These are phyloP conservation scores for Eimeria acervulina DNA, from an alignment of 169 alveolate genomes.

Conservation along the genomic window DNA sequence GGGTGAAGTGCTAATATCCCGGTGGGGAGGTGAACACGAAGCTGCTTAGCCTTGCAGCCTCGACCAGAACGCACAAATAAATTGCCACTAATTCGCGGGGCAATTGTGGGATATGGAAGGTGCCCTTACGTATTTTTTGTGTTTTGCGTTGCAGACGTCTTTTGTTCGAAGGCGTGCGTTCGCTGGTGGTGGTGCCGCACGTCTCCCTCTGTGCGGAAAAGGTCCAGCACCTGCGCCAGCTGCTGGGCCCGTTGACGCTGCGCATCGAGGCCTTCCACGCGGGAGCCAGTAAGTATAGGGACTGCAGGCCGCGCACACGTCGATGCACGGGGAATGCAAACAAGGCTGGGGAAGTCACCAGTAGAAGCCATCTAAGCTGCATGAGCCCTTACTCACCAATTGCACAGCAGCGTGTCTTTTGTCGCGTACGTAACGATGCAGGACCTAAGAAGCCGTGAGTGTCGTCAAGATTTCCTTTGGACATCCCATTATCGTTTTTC, in stretches of 20 bases:
- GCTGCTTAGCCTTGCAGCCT: background rate
- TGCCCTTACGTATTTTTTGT: background rate
- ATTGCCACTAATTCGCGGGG: background rate
- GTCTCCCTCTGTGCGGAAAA: slow-evolving; percentile 90
- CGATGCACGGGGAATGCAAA: background rate
- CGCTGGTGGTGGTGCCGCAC: slow-evolving; percentile 90
- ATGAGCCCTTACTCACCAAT: background rate
- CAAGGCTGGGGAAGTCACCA: background rate
- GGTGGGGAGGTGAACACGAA: slow-evolving; percentile 71
- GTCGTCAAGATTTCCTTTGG: background rate
- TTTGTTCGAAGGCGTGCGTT: slow-evolving; percentile 85
- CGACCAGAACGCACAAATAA: no score
- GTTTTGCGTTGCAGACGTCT: slow-evolving; percentile 59
- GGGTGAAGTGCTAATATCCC: slow-evolving; percentile 89
- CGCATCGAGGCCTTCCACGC: slow-evolving; percentile 84
- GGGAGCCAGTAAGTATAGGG: slow-evolving; percentile 73
- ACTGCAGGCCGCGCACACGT: background rate
- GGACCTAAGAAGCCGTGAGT: background rate
- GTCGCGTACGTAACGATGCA: background rate
- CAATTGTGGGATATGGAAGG: background rate
- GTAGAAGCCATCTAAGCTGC: background rate
- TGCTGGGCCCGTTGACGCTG: slow-evolving; percentile 74
- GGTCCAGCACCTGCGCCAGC: slow-evolving; percentile 83
- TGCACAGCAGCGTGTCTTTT: background rate
- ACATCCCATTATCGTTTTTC: background rate